phyloP scores from a whole-genome alignment of 2,329 filamentous ascomycete genomes.

The Hypomyces rosellus region DNA sequence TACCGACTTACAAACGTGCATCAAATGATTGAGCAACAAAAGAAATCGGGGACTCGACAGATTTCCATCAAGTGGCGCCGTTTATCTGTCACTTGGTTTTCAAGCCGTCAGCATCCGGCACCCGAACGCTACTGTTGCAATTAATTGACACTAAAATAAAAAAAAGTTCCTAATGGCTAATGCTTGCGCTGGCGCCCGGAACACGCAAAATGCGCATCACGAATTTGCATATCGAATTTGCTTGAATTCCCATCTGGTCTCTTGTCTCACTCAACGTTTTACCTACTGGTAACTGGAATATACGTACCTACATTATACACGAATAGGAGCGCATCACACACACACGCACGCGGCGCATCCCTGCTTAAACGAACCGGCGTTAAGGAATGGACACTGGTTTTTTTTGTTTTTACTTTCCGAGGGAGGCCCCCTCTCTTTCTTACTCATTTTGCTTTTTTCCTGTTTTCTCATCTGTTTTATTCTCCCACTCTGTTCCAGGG shows the following conservation, averaged over 20 bases:
- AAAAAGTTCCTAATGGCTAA: constrained; percentile 6
- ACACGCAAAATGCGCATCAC: not conserved
- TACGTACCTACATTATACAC: constrained; percentile 1
- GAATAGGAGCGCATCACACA: not conserved
- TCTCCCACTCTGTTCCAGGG: not conserved
- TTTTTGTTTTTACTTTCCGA: no score
- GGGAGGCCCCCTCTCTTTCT: not conserved
- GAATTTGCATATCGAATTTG: not conserved
- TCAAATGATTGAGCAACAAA: no score
- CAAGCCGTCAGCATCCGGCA: not conserved
- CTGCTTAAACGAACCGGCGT: constrained; percentile 3
- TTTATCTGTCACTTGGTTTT: not conserved
- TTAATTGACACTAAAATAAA: not conserved
- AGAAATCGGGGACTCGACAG: not conserved
- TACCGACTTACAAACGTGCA: no score
- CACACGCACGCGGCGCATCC: not conserved
- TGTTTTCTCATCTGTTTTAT: not conserved
- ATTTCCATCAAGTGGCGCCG: not conserved
- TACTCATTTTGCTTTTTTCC: not conserved
- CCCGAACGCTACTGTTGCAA: not conserved
- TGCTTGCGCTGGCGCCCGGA: not conserved
- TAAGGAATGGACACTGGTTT: constrained; percentile 3
- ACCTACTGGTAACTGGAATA: not conserved
- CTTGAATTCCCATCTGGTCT: not conserved
- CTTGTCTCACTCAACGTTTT: not conserved